Evolutionary conservation across 169 alveolate species (phyloP).

Genomic region (Miamiensis avidus): DNA sequence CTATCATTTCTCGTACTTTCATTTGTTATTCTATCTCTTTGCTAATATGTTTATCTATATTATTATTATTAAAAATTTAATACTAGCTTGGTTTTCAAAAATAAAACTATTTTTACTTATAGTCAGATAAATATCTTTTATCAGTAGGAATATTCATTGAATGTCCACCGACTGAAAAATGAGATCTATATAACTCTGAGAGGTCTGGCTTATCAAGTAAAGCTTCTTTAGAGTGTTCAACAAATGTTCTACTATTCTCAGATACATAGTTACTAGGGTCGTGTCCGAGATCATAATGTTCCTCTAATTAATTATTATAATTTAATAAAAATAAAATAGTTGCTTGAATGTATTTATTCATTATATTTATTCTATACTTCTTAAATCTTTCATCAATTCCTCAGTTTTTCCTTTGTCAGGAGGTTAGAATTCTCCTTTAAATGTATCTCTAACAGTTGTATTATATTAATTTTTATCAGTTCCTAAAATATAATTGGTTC

Average conservation of each 20-base stretch:
- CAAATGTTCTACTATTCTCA: conserved; percentile 6
- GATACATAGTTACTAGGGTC: conserved; percentile 1
- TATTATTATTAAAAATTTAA: too few relatives aligned
- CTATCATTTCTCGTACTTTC: conserved; percentile 20
- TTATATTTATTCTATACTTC: conserved; percentile 8
- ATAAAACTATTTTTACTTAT: conserved; percentile 1
- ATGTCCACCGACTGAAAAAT: conserved; percentile 17
- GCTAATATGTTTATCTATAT: neutral
- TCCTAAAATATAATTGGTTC: conserved; percentile 30
- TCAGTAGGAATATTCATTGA: neutral
- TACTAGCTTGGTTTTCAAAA: neutral
- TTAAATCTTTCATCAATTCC: conserved; percentile 37
- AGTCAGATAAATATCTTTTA: conserved; percentile 10
- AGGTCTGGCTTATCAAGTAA: conserved; percentile 1
- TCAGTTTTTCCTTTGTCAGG: conserved; percentile 24
- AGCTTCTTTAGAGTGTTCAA: neutral
- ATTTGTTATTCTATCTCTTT: neutral
- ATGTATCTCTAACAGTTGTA: conserved; percentile 17
- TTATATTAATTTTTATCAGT: conserved; percentile 23
- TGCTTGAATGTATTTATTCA: neutral
- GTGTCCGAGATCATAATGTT: conserved; percentile 20
- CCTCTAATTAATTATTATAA: neutral
- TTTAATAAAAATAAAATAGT: neutral
- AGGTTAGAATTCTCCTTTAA: conserved; percentile 15
- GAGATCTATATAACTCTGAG: conserved; percentile 13